Percentiles rank a stretch among this genome's conserved stretches.
Evolutionary conservation across 139 green algal genomes (phyloP).

Genomic region (Gonium pectorale): DNA sequence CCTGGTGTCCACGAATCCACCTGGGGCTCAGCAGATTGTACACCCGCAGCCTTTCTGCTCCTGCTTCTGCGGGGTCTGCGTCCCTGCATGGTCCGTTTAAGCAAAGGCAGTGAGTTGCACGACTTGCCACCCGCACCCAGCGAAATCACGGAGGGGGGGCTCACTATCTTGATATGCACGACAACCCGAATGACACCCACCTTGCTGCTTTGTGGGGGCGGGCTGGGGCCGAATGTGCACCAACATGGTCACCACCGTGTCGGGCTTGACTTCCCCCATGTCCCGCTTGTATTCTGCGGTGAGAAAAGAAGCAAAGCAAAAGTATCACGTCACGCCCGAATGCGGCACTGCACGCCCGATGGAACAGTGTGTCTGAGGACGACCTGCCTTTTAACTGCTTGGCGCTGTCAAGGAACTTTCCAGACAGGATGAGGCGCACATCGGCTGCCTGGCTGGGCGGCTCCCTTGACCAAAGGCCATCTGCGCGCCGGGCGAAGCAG

Average conservation of each 20-base stretch:
- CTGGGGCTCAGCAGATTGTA: conserved; percentile 34
- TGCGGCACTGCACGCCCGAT: too few species aligned
- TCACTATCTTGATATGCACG: too few species aligned
- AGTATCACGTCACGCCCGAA: too few species aligned
- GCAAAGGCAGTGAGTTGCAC: too few species aligned
- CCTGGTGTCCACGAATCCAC: too few species aligned
- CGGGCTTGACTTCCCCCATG: conserved; percentile 67
- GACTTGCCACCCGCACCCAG: too few species aligned
- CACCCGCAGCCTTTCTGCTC: conserved; percentile 42
- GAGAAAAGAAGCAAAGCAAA: too few species aligned
- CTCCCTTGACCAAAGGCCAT: conserved; percentile 51
- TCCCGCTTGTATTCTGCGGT: conserved; percentile 61
- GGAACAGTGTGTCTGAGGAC: too few species aligned
- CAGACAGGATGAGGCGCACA: conserved; percentile 62
- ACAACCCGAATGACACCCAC: too few species aligned
- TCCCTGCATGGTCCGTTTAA: too few species aligned
- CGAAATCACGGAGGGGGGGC: too few species aligned
- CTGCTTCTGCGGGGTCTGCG: conserved; percentile 34
- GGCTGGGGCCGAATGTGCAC: conserved; percentile 55
- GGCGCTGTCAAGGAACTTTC: conserved; percentile 60
- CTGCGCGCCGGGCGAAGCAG: background rate
- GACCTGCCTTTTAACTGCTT: conserved; percentile 57
- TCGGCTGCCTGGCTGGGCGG: conserved; percentile 34
- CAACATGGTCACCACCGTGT: conserved; percentile 67
- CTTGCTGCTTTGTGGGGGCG: conserved; percentile 23